These are phyloP conservation scores for Lachancea waltii DNA, from an alignment of 805 yeast species.

Conservation along the genomic window DNA sequence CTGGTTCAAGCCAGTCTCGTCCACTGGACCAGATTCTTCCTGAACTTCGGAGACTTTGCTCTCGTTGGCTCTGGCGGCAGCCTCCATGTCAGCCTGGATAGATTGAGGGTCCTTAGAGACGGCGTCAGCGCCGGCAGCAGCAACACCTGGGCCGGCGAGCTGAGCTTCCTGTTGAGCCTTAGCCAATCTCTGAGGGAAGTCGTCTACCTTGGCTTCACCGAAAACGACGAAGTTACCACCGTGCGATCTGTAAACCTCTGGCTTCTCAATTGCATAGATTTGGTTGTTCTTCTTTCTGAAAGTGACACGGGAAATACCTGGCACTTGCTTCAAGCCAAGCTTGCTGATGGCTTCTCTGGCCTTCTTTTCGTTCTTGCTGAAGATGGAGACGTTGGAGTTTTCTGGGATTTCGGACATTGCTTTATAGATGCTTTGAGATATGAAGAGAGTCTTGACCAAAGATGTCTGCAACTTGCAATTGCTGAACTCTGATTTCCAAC, in stretches of 20 bases:
- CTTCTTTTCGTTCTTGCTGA: conserved; percentile 89
- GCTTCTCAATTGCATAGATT: conserved; percentile 83
- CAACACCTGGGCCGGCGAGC: conserved; percentile 39
- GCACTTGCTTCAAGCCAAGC: conserved; percentile 82
- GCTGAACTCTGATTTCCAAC: too few species aligned
- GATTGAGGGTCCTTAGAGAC: conserved; percentile 62
- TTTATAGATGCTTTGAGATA: neutral
- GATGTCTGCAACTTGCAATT: too few species aligned
- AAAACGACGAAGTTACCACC: conserved; percentile 91
- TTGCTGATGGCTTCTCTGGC: conserved; percentile 86
- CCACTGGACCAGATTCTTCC: conserved; percentile 62
- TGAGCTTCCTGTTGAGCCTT: conserved; percentile 65
- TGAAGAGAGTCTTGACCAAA: neutral
- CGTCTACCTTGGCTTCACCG: conserved; percentile 97
- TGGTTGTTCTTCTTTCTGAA: conserved; percentile 89
- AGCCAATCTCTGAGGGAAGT: conserved; percentile 80
- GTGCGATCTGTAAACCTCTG: conserved; percentile 93
- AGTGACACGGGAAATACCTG: conserved; percentile 92
- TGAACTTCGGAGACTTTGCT: conserved; percentile 32
- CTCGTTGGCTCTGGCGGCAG: conserved; percentile 49
- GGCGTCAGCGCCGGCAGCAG: conserved; percentile 40
- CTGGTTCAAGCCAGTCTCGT: conserved; percentile 75
- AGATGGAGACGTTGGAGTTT: conserved; percentile 44
- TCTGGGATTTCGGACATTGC: conserved; percentile 28
- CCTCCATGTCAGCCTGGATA: conserved; percentile 76